These are phyloP conservation scores for Termitomyces sp. DNA, from an alignment of 768 basidiomycete genomes.

Conservation along the genomic window DNA sequence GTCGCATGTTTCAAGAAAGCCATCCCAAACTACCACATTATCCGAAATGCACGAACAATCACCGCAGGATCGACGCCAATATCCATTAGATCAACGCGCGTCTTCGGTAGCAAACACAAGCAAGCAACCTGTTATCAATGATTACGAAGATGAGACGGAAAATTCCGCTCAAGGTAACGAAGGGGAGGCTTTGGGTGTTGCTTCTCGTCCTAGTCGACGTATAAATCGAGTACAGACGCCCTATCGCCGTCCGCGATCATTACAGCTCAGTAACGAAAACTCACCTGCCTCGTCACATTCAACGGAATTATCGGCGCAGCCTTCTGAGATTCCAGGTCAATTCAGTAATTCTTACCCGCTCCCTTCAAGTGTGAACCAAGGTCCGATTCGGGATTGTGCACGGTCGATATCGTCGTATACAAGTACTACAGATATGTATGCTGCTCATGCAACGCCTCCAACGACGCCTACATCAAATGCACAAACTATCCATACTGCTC, in stretches of 20 bases:
- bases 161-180: not conserved
- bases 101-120: not conserved
- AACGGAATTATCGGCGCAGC: conserved; percentile 27
- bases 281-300: conserved; percentile 18
- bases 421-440: not conserved
- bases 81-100: not conserved
- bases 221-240: conserved; percentile 7
- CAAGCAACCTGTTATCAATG: not conserved
- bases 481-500: not conserved
- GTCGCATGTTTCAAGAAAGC: not conserved
- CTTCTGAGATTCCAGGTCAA: conserved; percentile 26
- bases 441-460: not conserved
- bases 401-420: not conserved
- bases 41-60: not conserved
- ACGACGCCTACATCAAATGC: conserved; percentile 1
- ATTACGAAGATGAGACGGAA: not conserved
- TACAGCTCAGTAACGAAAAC: not conserved
- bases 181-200: too few relatives aligned
- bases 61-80: not conserved
- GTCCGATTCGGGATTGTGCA: not conserved
- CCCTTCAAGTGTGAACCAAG: not conserved
- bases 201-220: not conserved
- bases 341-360: not conserved
- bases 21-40: not conserved
- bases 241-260: not conserved